A percentile compares a stretch with the other conserved stretches of the same genome.
Evolutionary conservation across 2,329 filamentous ascomycete genomes (phyloP).

Genomic region (Penicillium sp.): DNA sequence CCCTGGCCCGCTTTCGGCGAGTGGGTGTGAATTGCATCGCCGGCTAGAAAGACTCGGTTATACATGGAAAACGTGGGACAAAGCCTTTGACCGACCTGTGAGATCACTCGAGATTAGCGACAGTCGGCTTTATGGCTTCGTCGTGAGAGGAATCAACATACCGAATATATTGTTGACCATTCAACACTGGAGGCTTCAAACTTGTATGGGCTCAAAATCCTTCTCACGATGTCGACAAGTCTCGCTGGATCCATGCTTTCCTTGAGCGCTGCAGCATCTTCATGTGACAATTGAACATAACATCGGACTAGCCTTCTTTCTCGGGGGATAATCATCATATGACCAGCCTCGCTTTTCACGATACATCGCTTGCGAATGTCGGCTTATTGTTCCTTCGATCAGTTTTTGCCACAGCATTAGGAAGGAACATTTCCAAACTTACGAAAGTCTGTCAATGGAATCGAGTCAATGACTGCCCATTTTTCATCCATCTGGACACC

Average conservation of each 20-base stretch:
- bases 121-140: not conserved
- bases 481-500: not conserved
- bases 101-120: not conserved
- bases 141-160: not conserved
- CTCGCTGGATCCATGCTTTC: not conserved
- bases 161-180: constrained; percentile 65
- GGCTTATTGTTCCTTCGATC: not conserved
- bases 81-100: constrained; percentile 66
- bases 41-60: constrained; percentile 68
- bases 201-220: constrained; percentile 64
- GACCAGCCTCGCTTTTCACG: constrained; percentile 56
- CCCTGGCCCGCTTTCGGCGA: constrained; percentile 9
- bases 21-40: constrained; percentile 64
- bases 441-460: not conserved
- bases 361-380: constrained; percentile 52
- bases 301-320: constrained; percentile 65
- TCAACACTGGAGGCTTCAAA: constrained; percentile 65
- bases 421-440: not conserved
- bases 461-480: not conserved
- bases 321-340: constrained; percentile 66
- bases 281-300: constrained; percentile 64
- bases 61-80: constrained; percentile 58
- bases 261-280: constrained; percentile 13
- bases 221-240: constrained; percentile 29
- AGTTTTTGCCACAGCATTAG: not conserved